Base-by-base conservation (phyloP, 2,329 filamentous ascomycete genomes). In the Chrysosphaeria jannelii region DNA sequence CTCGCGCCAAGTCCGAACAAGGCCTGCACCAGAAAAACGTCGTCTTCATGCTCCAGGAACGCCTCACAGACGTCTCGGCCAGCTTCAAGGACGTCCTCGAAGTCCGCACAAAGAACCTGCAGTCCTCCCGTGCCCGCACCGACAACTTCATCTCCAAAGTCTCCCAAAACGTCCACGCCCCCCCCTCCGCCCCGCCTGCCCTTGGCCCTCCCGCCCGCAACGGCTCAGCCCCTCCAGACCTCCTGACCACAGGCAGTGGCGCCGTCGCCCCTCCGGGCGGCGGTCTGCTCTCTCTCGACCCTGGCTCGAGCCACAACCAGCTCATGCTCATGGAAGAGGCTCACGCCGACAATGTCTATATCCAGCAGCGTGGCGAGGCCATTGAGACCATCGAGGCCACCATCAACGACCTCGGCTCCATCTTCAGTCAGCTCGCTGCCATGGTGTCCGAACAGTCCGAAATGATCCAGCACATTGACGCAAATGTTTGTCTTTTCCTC, bases 11-110 rank as follows among this genome's bases (percentile, higher is more conserved):
- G 33, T 52, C 48, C 31, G 62, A 60, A 34, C 76, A 90, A 44
- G 78, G 78, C 34, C 79, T 93, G 40, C 88, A 97, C 49, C 90
- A 89, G 51, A 89, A 90, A 46, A 91, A 93, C 39, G 85, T 93
- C 15, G 74, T 91, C 3, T 66, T 89, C 30, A 56, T 93, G 39
- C 50, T 93, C 10, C 78, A 91, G 45, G 75, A 76, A 30, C 85
- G 85, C 39, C 53, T 93, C 19, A 81, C 78, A 19, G 78, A 90
- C 38, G 81, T 97, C 4, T 74, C 72, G 13, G 75, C 69, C 30
- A 90, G 81, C 42, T 93, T 97, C 57, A 93, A 93, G 45, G 81
- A 93, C 36, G 81, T 93, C 5, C 54, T 97, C 7, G 85, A 97
- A 43, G 74, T 89, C 20, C 65, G 85, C 28, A 93, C 85, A 25